phyloP scores from a whole-genome alignment of 805 yeast species.

The Metschnikowia kunwiensis region DNA sequence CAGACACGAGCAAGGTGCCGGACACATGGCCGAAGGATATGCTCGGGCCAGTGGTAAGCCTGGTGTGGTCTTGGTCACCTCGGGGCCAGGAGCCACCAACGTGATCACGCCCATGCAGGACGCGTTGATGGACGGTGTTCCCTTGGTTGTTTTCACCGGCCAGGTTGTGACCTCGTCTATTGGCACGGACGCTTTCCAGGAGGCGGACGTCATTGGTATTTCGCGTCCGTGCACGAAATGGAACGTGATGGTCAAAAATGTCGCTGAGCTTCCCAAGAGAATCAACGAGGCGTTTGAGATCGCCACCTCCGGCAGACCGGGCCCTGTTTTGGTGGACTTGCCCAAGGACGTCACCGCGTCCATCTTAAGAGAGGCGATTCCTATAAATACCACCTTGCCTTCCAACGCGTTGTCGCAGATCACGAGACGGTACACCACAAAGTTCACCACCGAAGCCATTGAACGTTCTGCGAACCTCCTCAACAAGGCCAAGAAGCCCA shows the following conservation, averaged over 20 bases:
- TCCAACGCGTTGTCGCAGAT: constrained; percentile 65
- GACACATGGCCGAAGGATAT: constrained; percentile 99
- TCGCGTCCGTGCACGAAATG: constrained; percentile 97
- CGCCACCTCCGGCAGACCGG: constrained; percentile 94
- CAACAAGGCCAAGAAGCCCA: constrained; percentile 81
- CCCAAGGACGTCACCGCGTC: constrained; percentile 98
- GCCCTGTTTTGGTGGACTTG: constrained; percentile 95
- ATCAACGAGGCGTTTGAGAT: constrained; percentile 98
- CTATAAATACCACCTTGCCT: constrained; percentile 74
- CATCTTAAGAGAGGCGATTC: constrained; percentile 80
- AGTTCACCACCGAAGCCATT: constrained; percentile 71
- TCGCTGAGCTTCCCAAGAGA: constrained; percentile 90
- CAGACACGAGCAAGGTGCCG: constrained; percentile 98
- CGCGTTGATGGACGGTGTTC: constrained; percentile 96
- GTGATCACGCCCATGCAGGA: constrained; percentile 98
- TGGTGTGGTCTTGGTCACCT: constrained; percentile 97
- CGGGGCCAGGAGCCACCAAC: constrained; percentile 99
- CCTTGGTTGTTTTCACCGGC: constrained; percentile 94
- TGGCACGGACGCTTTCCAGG: constrained; percentile 99
- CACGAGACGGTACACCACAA: constrained; percentile 66
- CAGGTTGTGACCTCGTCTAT: constrained; percentile 95
- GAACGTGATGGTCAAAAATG: constrained; percentile 97
- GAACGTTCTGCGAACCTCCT: constrained; percentile 73
- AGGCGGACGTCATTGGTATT: constrained; percentile 96
- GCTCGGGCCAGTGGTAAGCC: constrained; percentile 95